phyloP scores from a whole-genome alignment of 257 asterid genomes.

The Gynochthodes officinalis region DNA sequence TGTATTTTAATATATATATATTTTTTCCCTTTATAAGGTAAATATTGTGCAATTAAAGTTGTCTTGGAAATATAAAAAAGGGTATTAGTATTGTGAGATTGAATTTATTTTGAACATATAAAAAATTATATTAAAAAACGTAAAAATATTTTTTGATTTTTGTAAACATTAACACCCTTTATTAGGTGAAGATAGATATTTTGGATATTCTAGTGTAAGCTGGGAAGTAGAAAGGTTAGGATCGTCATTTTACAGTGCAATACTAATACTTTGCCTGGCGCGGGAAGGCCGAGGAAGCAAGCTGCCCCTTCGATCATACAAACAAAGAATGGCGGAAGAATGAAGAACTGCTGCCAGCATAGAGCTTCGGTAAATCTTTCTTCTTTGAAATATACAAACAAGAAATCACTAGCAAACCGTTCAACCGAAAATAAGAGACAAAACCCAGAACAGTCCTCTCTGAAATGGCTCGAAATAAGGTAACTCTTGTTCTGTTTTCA shows the following conservation, averaged over 20 bases:
- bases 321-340: not conserved
- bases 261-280: constrained; percentile 3
- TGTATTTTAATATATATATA: too few relatives aligned
- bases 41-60: too few relatives aligned
- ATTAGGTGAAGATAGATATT: too few relatives aligned
- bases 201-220: constrained; percentile 10
- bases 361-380: not conserved
- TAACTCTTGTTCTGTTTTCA: constrained; percentile 14
- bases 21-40: too few relatives aligned
- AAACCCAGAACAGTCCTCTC: not conserved
- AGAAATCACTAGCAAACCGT: not conserved
- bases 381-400: not conserved
- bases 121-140: too few relatives aligned
- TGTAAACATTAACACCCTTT: too few relatives aligned
- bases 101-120: too few relatives aligned
- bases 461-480: constrained; percentile 81
- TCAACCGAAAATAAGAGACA: not conserved
- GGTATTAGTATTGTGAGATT: too few relatives aligned
- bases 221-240: not conserved
- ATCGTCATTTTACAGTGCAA: not conserved
- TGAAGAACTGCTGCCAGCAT: not conserved
- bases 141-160: too few relatives aligned
- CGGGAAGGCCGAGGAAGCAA: too few relatives aligned
- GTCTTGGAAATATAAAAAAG: too few relatives aligned
- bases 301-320: too few relatives aligned